Evolutionary conservation across 495 filamentous ascomycete genomes (phyloP), one percentile per base, ranked within the genome.

Genomic region (Recurvomyces mirabilis): DNA sequence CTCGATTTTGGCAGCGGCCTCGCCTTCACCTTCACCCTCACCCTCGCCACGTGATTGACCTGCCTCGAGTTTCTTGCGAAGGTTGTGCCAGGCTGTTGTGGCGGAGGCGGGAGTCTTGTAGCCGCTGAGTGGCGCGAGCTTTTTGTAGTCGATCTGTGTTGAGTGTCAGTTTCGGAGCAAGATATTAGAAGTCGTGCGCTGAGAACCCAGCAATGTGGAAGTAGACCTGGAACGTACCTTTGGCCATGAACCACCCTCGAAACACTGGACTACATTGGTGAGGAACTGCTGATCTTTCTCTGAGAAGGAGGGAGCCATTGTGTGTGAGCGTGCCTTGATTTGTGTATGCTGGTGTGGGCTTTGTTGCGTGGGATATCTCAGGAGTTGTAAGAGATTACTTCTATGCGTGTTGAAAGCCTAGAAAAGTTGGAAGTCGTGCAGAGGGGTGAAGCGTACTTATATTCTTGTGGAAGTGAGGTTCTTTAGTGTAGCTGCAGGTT

Each of bases 51-150:
- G 14, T 14, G 20, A 5, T 9, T 46, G 20, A 14, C 13, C 17
- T 7, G 31, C 15, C 28, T 42, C 38, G n/a, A n/a, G 18, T 34
- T 17, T 34, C 31, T 32, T 29, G 4, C 53, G 61, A 7, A 59
- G 49, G 20, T 38, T 46, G 28, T 44, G 42, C 25, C 57, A 69
- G 10, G 45, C 29, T 20, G 55, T 50, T 17, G 35, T 42, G 7
- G 68, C 66, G 3, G 65, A 65, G 2, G 46, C 45, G 5, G 31
- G 37, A 34, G 51, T 69, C 34, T 63, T 64, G 51, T 60, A 70
- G 14, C 52, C 52, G 20, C 56, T 65, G 15, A 53, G 44, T 19
- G 43, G 21, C 6, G 62, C 59, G 7, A 72, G 26, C 40, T 65
- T 65, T 5, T 61, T 54, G 44, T 46, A 55, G 51, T 72, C 64